Evolutionary conservation across 2,329 filamentous ascomycete species (phyloP).

Genomic region (Claviceps sp.): DNA sequence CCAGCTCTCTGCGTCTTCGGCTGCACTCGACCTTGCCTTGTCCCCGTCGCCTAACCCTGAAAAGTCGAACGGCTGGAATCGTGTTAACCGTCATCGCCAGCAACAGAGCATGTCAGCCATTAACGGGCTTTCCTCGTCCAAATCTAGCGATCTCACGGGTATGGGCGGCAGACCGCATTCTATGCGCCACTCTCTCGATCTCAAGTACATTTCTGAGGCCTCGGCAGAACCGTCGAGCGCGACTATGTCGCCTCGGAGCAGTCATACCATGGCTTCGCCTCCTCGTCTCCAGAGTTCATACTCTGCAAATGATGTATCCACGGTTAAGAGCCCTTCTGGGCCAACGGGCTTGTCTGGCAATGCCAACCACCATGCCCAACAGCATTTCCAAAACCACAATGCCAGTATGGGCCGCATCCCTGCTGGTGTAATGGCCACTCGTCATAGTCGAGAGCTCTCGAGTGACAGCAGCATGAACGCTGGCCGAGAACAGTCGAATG

Average conservation of each 20-base stretch:
- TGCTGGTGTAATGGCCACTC: constrained; percentile 47
- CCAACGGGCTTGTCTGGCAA: constrained; percentile 28
- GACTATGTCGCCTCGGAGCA: constrained; percentile 33
- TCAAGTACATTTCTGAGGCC: constrained; percentile 36
- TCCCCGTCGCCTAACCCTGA: constrained; percentile 54
- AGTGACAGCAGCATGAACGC: constrained; percentile 28
- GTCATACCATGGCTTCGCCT: constrained; percentile 43
- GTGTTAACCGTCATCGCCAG: constrained; percentile 55
- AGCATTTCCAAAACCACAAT: constrained; percentile 64
- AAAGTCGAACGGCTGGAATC: constrained; percentile 37
- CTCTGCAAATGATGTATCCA: constrained; percentile 80
- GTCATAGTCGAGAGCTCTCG: constrained; percentile 62
- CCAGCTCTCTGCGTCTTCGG: constrained; percentile 68
- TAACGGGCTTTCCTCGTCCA: constrained; percentile 25
- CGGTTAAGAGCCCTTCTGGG: constrained; percentile 56
- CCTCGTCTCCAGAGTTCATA: constrained; percentile 77
- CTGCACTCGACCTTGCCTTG: constrained; percentile 66
- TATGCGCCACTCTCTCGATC: constrained; percentile 45
- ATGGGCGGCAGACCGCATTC: constrained; percentile 35
- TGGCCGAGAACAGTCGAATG: constrained; percentile 30
- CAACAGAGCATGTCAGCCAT: constrained; percentile 44
- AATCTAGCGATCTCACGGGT: constrained; percentile 31
- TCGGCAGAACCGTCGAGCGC: constrained; percentile 23
- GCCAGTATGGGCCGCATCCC: constrained; percentile 71
- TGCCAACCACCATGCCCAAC: constrained; percentile 46